A percentile compares a stretch with the other conserved stretches of the same genome.
Evolutionary conservation across 1,284 basidiomycete genomes (phyloP).

Genomic region (Sporisorium exsertum): DNA sequence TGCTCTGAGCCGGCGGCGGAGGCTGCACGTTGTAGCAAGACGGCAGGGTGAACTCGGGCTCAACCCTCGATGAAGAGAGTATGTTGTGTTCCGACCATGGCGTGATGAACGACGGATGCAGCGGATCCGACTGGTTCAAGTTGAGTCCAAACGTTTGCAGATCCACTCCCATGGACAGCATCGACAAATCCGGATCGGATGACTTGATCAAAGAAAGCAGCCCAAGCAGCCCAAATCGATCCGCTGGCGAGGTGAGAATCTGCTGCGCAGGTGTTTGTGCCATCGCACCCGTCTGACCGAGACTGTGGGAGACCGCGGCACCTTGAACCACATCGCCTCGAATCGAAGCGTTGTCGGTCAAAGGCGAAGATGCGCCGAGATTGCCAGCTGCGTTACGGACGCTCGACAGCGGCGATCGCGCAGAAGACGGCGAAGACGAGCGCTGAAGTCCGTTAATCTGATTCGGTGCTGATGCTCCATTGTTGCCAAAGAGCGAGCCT

Average conservation of each 20-base stretch:
- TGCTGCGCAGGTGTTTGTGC: slow-evolving; percentile 84
- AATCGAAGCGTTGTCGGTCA: slow-evolving; percentile 40
- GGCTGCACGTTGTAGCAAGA: slow-evolving; percentile 94
- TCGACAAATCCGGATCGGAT: slow-evolving; percentile 85
- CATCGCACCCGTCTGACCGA: slow-evolving; percentile 42
- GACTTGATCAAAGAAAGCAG: slow-evolving; percentile 91
- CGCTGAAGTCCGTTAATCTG: slow-evolving; percentile 50
- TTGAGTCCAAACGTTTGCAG: slow-evolving; percentile 92
- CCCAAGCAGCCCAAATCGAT: slow-evolving; percentile 92
- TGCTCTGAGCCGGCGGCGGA: slow-evolving; percentile 85
- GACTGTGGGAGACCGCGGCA: neutral
- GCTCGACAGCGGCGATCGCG: slow-evolving; percentile 43
- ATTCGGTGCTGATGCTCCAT: slow-evolving; percentile 29
- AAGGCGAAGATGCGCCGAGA: slow-evolving; percentile 40
- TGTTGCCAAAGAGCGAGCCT: slow-evolving; percentile 32
- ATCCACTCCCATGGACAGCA: slow-evolving; percentile 91
- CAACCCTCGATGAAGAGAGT: slow-evolving; percentile 85
- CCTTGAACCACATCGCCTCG: slow-evolving; percentile 26
- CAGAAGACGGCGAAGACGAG: slow-evolving; percentile 44
- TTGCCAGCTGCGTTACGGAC: slow-evolving; percentile 40
- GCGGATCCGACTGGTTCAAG: slow-evolving; percentile 82
- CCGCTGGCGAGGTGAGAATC: slow-evolving; percentile 90
- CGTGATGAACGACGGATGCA: slow-evolving; percentile 94
- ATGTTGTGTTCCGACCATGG: slow-evolving; percentile 93
- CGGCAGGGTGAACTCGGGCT: slow-evolving; percentile 84